Evolutionary conservation across 305 asterid genomes (phyloP).

Genomic region (Plantago rigida): DNA sequence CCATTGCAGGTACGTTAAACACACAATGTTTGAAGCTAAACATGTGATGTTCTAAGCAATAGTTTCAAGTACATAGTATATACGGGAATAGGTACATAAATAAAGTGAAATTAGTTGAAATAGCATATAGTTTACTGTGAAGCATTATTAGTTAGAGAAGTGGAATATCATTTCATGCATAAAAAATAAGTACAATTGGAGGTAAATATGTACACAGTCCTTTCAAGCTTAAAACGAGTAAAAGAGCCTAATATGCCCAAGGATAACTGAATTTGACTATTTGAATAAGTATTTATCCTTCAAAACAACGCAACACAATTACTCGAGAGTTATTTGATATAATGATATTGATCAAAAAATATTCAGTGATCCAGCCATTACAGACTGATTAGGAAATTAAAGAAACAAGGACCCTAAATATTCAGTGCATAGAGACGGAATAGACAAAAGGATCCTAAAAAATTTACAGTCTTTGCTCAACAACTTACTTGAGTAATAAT

Average conservation of each 20-base stretch:
- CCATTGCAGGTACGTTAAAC: too few species aligned
- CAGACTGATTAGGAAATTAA: slow-evolving; percentile 5
- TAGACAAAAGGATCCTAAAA: not conserved
- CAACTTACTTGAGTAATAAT: slow-evolving; percentile 79
- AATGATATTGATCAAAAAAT: not conserved
- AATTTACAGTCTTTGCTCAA: not conserved
- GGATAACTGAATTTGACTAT: not conserved
- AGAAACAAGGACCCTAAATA: not conserved
- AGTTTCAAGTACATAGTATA: not conserved
- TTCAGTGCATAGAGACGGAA: not conserved
- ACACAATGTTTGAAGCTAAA: too few species aligned
- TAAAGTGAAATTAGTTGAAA: not conserved
- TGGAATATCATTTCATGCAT: not conserved
- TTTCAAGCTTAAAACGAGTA: not conserved
- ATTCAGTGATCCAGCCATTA: not conserved
- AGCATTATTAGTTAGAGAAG: not conserved
- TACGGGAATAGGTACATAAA: slow-evolving; percentile 16
- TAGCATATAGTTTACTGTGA: not conserved
- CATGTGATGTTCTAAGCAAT: too few species aligned
- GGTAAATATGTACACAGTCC: not conserved
- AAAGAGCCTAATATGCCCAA: not conserved
- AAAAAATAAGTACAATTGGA: not conserved
- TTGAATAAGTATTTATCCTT: slow-evolving; percentile 5
- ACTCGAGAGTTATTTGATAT: too few species aligned
- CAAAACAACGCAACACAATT: not conserved